A percentile compares a stretch with the other conserved stretches of the same genome.
These are phyloP conservation scores for Globisporangium paroecandrum DNA, from an alignment of 352 stramenopile genomes.

Conservation along the genomic window DNA sequence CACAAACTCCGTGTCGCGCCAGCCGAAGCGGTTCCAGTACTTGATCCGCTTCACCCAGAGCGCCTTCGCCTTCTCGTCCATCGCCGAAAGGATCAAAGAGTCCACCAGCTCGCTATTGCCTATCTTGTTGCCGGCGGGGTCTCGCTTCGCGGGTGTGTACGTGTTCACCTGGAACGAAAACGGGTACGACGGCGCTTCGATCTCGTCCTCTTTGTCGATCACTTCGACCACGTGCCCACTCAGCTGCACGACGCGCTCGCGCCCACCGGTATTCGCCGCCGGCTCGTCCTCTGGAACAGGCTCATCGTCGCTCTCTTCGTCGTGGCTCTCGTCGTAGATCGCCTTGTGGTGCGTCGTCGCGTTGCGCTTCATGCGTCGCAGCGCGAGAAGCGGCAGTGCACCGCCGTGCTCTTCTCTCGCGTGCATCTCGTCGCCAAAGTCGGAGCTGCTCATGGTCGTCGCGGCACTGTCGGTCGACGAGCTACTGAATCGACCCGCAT, in stretches of 20 bases:
- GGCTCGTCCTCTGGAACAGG: slow-evolving; percentile 16
- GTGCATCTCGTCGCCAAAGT: slow-evolving; percentile 5
- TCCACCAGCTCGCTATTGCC: slow-evolving; percentile 38
- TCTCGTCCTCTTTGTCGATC: slow-evolving; percentile 39
- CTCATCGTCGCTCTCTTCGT: slow-evolving; percentile 21
- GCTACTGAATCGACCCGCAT: slow-evolving; percentile 10
- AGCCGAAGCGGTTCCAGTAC: slow-evolving; percentile 68
- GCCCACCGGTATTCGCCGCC: background rate
- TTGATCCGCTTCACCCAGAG: slow-evolving; percentile 66
- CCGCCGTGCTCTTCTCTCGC: background rate
- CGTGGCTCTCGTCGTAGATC: slow-evolving; percentile 31
- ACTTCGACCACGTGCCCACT: slow-evolving; percentile 64
- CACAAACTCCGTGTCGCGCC: slow-evolving; percentile 51
- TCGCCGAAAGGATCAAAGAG: slow-evolving; percentile 51
- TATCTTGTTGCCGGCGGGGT: slow-evolving; percentile 27
- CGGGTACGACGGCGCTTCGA: slow-evolving; percentile 37
- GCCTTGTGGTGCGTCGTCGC: slow-evolving; percentile 21
- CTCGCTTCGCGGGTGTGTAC: slow-evolving; percentile 35
- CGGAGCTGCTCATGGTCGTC: slow-evolving; percentile 16
- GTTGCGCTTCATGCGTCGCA: slow-evolving; percentile 33
- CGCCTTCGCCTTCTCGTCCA: slow-evolving; percentile 39
- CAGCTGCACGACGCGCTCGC: slow-evolving; percentile 50
- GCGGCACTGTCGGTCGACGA: slow-evolving; percentile 18
- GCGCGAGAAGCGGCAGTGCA: slow-evolving; percentile 44
- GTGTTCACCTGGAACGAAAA: slow-evolving; percentile 69